Conservation (phyloP, 2,329 filamentous ascomycete genomes). For the Cercospora zeina region DNA sequence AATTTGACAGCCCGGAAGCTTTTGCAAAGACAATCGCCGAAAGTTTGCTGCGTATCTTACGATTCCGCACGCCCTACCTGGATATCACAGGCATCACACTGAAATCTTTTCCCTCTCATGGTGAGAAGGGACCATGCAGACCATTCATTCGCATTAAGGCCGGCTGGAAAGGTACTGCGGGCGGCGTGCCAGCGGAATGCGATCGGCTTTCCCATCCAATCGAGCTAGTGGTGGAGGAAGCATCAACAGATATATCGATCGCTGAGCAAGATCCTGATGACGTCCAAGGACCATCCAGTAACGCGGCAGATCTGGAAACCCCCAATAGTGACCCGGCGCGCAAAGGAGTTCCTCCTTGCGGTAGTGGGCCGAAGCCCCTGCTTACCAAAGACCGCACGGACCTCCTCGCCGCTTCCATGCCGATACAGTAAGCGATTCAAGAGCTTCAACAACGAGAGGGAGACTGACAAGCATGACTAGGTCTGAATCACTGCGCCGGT, state of each 20-base stretch:
- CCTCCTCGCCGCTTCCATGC: neutral
- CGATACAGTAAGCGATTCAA: neutral
- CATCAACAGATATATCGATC: neutral
- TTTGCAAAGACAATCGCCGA: conserved; percentile 16
- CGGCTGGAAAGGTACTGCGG: neutral
- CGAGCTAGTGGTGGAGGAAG: neutral
- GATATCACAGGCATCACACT: neutral
- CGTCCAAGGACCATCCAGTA: neutral
- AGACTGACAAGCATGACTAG: neutral
- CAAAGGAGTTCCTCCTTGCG: neutral
- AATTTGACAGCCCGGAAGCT: neutral
- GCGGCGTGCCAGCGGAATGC: neutral
- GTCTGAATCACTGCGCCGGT: neutral
- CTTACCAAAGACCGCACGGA: neutral
- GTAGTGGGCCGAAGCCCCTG: neutral
- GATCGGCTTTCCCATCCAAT: neutral
- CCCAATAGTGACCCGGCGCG: neutral
- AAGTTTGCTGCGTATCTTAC: conserved; percentile 35
- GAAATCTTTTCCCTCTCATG: neutral
- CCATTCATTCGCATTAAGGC: neutral
- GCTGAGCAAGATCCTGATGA: neutral
- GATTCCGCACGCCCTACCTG: conserved; percentile 16
- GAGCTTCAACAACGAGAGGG: neutral
- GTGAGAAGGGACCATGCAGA: neutral
- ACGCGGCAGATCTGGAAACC: neutral